A percentile compares a stretch with the other conserved stretches of the same genome.
These are phyloP conservation scores for Centella asiatica DNA, from an alignment of 129 eudicot species.

Conservation along the genomic window DNA sequence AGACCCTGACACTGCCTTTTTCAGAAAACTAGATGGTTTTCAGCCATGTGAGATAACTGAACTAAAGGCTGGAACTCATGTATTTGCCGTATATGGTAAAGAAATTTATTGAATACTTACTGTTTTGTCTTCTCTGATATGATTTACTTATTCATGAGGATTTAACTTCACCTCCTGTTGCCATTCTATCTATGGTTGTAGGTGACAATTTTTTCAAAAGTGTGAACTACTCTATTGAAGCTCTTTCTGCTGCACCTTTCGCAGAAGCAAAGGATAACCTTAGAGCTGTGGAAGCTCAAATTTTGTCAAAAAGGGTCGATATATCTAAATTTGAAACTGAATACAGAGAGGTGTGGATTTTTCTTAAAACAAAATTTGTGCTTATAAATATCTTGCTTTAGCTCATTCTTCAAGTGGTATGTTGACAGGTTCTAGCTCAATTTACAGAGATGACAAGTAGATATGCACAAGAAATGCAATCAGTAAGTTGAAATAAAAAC, in stretches of 20 bases:
- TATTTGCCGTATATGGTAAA: slow-evolving; percentile 93
- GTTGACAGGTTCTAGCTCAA: slow-evolving; percentile 73
- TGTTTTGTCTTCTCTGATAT: background rate
- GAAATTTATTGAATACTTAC: background rate
- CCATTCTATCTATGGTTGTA: slow-evolving; percentile 18
- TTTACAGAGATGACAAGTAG: slow-evolving; percentile 96
- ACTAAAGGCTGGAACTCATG: slow-evolving; percentile 78
- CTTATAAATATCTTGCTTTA: background rate
- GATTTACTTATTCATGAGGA: background rate
- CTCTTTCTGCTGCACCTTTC: slow-evolving; percentile 55
- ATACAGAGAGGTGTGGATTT: slow-evolving; percentile 76
- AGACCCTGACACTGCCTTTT: slow-evolving; percentile 85
- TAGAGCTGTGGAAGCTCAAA: slow-evolving; percentile 78
- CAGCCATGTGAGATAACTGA: slow-evolving; percentile 94
- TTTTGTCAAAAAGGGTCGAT: slow-evolving; percentile 79
- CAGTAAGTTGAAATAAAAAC: slow-evolving; percentile 34
- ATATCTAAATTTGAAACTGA: slow-evolving; percentile 87
- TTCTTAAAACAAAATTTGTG: background rate
- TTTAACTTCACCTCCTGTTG: slow-evolving; percentile 1
- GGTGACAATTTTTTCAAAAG: slow-evolving; percentile 97
- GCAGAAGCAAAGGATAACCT: slow-evolving; percentile 66
- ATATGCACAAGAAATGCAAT: slow-evolving; percentile 95
- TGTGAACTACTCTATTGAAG: slow-evolving; percentile 87
- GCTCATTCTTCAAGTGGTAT: slow-evolving; percentile 11
- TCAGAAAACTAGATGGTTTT: slow-evolving; percentile 86